Base-by-base conservation (phyloP, 306 rosid species). In the Inga laurina region DNA sequence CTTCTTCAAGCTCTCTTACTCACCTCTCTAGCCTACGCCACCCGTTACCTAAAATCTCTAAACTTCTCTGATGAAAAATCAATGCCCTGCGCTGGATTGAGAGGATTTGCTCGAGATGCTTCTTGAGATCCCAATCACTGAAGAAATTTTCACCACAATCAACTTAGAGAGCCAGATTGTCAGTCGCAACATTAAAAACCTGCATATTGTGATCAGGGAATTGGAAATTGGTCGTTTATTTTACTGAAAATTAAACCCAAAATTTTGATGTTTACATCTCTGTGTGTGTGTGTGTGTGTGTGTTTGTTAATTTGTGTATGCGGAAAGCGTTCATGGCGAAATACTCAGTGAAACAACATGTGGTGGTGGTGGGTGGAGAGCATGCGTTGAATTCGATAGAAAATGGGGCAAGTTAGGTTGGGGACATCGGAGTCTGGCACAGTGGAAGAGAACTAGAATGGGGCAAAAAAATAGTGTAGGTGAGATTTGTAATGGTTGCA, bases 301-400 rank as follows among this genome's bases (percentile, higher is more conserved):
- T 39, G 6, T 21, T 16, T 41, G 30, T 35, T 35, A 1, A 54
- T 5, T 7, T 83, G 59, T 3, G 22, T 71, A 8, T 70, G 76
- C 75, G 92, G 97, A 98, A 92, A 84, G 87, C 79, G 52, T 90
- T 97, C 0, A 89, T 92, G 99, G 98, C 97, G 24, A 94, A 91
- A 44, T 97, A 97, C 34, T 32, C 34, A 32, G 34, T 32, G 34
- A 32, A 32, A 32, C 34, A 96, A 73, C 94, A 92, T 80, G 80
- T 87, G 84, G 99, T 98, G 1, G 98, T 94, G 0, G 94, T 92
- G 59, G 99, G 98, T 43, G 99, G 99, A 79, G 99, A 97, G 24
- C 74, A 76, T 5, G 94, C 81, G 19, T 69, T 97, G 87, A 88
- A 86, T 24, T 73, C 86, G 0, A 88, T 92, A 30, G 97, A 89